A percentile compares a stretch with the other conserved stretches of the same genome.
phyloP scores from a whole-genome alignment of 805 yeast genomes.

The Wickerhamomyces xylosicus region DNA sequence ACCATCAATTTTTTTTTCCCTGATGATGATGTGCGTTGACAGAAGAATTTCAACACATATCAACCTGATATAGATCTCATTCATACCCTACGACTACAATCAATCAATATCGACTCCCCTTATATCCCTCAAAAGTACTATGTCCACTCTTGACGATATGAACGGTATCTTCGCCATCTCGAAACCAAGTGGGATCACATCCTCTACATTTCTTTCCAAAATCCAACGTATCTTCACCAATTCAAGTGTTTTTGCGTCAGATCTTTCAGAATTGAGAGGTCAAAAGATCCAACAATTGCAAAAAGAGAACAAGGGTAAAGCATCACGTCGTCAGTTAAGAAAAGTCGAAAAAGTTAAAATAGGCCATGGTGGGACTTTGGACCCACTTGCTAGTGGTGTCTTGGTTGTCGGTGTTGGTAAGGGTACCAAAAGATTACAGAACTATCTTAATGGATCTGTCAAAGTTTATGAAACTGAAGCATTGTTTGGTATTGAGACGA shows the following conservation, averaged over 20 bases:
- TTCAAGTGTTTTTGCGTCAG: slow-evolving; percentile 45
- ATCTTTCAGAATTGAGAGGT: slow-evolving; percentile 39
- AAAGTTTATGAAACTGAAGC: slow-evolving; percentile 82
- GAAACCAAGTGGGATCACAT: slow-evolving; percentile 80
- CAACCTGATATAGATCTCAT: too few species aligned
- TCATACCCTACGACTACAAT: too few species aligned
- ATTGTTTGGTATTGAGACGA: slow-evolving; percentile 79
- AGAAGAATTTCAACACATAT: too few species aligned
- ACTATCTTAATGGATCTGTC: slow-evolving; percentile 61
- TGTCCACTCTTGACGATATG: slow-evolving; percentile 31
- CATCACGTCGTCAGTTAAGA: slow-evolving; percentile 40
- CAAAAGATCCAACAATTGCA: slow-evolving; percentile 31
- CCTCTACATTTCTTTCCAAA: slow-evolving; percentile 61
- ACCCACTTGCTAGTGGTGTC: slow-evolving; percentile 93
- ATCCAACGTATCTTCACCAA: slow-evolving; percentile 54
- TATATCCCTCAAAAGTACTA: too few species aligned
- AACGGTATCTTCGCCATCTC: slow-evolving; percentile 89
- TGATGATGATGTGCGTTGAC: too few species aligned
- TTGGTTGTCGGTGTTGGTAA: slow-evolving; percentile 83
- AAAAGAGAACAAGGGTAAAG: slow-evolving; percentile 29
- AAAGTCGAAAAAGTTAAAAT: slow-evolving; percentile 59
- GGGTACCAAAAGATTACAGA: slow-evolving; percentile 77
- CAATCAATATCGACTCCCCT: too few species aligned
- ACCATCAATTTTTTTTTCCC: too few species aligned
- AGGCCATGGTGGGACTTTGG: slow-evolving; percentile 98